Evolutionary conservation across 164 flowering plant species (phyloP).

Genomic region (Macadamia integrifolia): DNA sequence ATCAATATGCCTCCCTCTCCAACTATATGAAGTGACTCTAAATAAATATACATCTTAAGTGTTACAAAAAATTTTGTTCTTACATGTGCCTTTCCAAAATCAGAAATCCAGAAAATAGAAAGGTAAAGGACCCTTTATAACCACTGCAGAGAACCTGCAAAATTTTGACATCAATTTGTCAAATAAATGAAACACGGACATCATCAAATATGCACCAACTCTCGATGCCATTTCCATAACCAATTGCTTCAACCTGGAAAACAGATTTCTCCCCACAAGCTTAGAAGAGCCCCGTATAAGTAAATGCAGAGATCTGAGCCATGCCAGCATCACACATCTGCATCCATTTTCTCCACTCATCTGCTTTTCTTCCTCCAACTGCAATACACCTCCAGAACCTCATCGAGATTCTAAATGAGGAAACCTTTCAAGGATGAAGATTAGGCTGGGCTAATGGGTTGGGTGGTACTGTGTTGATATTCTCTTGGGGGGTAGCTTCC

Average conservation of each 20-base stretch:
- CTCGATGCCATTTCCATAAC: constrained; percentile 1
- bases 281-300: not conserved
- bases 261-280: not conserved
- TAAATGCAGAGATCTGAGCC: not conserved
- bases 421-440: not conserved
- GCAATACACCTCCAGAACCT: not conserved
- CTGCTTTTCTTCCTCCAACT: not conserved
- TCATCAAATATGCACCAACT: not conserved
- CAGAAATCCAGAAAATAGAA: too few species aligned
- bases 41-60: not conserved
- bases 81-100: not conserved
- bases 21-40: too few species aligned
- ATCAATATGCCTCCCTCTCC: too few species aligned
- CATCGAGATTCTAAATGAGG: not conserved
- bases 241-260: not conserved
- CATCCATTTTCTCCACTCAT: not conserved
- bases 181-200: not conserved
- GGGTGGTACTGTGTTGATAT: constrained; percentile 89
- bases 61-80: not conserved
- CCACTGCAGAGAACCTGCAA: not conserved
- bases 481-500: constrained; percentile 91
- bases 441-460: constrained; percentile 35
- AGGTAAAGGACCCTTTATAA: not conserved
- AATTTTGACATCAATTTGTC: not conserved
- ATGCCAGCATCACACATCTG: not conserved